Evolutionary conservation across 305 asterid species (phyloP), one percentile per base, ranked within the genome.

Genomic region (Fraxinus platypoda): DNA sequence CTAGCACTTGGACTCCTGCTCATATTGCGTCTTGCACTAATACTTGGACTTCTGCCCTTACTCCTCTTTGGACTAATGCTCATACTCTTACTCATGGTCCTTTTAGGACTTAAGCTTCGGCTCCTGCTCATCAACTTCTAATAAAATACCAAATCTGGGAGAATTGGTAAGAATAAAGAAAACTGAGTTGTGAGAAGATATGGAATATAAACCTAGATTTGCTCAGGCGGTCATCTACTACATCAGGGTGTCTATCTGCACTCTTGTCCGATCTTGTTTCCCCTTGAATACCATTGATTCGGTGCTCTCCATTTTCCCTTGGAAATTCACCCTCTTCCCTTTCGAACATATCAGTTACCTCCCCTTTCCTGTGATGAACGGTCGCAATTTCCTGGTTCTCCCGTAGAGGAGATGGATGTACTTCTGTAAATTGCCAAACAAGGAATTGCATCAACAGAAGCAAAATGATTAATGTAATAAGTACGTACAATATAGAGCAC

Each of bases 321-420:
- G 98, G 94, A 81, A 89, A 94, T 87, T 91, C 97, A 19, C 93
- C 94, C 81, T 91, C 99, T 85, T 93, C 98, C 78, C 84, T 90
- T 34, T 92, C 99, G 74, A 91, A 88, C 78, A 88, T 83, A 81
- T 88, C 93, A 79, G 88, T 82, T 75, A 80, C 78, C 78, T 88
- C 91, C 83, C 87, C 89, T 80, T 88, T 86, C 79, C 75, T 91
- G 79, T 87, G 89, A 80, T 83, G 86, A 78, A 80, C 81, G n/a
- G 81, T 85, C 21, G 87, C 83, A 78, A 83, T 87, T 80, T 89
- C 97, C 64, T 81, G 89, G 78, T 89, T 89, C 72, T 83, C 98
- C 85, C 46, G 85, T 49, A 74, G 77, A 83, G 91, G 87, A 80
- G 94, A 83, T 77, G 79, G 88, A 89, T 86, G 88, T 85, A 86